Evolutionary conservation across 495 filamentous ascomycete species (phyloP), one percentile per base, ranked within the genome.

Genomic region (Neurospora sp.): DNA sequence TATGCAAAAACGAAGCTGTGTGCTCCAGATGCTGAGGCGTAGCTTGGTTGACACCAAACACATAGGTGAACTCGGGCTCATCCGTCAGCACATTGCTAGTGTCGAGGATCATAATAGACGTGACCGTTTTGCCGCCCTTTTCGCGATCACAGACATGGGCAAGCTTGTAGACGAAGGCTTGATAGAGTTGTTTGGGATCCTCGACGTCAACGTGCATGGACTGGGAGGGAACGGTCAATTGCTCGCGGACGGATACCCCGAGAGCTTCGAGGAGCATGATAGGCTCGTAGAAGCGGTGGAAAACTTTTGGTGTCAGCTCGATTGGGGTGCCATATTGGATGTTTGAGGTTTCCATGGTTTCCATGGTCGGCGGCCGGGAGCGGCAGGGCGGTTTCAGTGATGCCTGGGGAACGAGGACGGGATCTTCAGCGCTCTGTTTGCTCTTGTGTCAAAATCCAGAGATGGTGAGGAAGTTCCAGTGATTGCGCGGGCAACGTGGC

Each of bases 101-200:
- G 16, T 65, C 10, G 5, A 81, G 73, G 2, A 81, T 37, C 16
- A 65, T 44, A 20, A 78, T 40, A 0, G 78, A 72, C 0, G 78
- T 81, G 0, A 81, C 75, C 6, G 77, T 79, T 0, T 76, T 71
- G 0, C 77, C 77, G 0, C 72, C 73, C 14, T 37, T 71, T 18
- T 68, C 48, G 2, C 31, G 61, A 72, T 80, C 77, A 22, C 77
- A 80, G 7, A 81, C 46, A 20, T 80, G 79, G 12, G 72, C 74
- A 18, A 81, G 77, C 71, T 77, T 79, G 73, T 79, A 77, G 46
- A 78, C 75, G 39, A 81, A 78, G 70, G 70, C 70, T 9, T 69
- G 74, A 12, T 72, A 81, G 11, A 65, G 70, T 3, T 72, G 71
- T 41, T 77, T 41, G 20, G 76, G 73, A 7, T 12, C 35, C 31